phyloP scores from a whole-genome alignment of 805 yeast genomes.

The Ogataea nitratoaversa region DNA sequence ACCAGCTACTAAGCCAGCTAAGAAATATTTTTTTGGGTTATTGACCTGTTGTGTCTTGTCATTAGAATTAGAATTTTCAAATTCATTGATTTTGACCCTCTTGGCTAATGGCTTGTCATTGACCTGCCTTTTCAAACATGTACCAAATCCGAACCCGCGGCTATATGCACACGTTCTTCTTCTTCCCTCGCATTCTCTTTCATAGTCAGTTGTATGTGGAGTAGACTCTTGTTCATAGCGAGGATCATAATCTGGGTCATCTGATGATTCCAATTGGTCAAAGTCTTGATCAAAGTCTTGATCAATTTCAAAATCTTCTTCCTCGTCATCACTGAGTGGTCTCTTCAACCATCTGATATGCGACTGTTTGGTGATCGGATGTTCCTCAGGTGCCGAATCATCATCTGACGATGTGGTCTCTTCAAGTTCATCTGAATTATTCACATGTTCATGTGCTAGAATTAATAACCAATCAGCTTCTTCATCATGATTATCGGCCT shows the following conservation, averaged over 20 bases:
- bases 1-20: constrained; percentile 20
- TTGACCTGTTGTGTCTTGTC: not conserved
- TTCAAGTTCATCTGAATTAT: not conserved
- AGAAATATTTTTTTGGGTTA: constrained; percentile 7
- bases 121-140: too few relatives aligned
- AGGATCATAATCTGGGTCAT: not conserved
- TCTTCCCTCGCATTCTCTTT: too few relatives aligned
- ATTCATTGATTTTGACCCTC: too few relatives aligned
- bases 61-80: not conserved
- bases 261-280: not conserved
- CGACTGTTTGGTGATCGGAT: not conserved
- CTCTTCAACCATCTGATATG: not conserved
- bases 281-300: not conserved
- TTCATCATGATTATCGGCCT: not conserved
- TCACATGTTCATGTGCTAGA: too few relatives aligned
- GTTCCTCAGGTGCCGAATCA: not conserved
- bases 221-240: too few relatives aligned
- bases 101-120: too few relatives aligned
- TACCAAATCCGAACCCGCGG: too few relatives aligned
- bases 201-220: too few relatives aligned
- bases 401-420: not conserved
- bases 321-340: not conserved
- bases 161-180: too few relatives aligned
- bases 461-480: not conserved
- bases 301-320: not conserved